phyloP scores from a whole-genome alignment of 2,329 filamentous ascomycete species.

The Aulographum hederae region DNA sequence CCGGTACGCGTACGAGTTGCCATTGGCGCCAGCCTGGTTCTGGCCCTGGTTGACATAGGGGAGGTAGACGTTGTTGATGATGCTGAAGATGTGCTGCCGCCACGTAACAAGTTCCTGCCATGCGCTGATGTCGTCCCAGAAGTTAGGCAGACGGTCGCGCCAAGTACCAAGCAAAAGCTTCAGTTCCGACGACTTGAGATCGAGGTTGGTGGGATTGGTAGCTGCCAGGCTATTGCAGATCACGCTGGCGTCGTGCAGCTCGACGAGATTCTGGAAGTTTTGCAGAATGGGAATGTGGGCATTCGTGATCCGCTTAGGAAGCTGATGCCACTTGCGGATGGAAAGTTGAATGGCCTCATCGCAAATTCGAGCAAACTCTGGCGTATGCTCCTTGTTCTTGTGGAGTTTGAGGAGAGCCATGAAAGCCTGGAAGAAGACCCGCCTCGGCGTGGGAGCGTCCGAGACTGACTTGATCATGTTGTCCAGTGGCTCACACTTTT shows the following conservation, averaged over 20 bases:
- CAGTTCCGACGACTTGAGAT: slow-evolving; percentile 86
- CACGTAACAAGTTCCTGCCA: slow-evolving; percentile 99
- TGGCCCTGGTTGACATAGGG: slow-evolving; percentile 63
- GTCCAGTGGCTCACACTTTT: slow-evolving; percentile 78
- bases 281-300: slow-evolving; percentile 89
- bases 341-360: slow-evolving; percentile 96
- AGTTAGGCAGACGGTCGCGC: slow-evolving; percentile 87
- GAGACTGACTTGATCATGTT: slow-evolving; percentile 92
- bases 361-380: slow-evolving; percentile 76
- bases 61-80: slow-evolving; percentile 91
- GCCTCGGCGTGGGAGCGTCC: slow-evolving; percentile 83
- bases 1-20: slow-evolving; percentile 87
- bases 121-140: slow-evolving; percentile 98
- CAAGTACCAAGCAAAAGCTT: slow-evolving; percentile 88
- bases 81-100: slow-evolving; percentile 95
- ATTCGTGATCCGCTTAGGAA: slow-evolving; percentile 84
- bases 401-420: slow-evolving; percentile 92
- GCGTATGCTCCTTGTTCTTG: slow-evolving; percentile 61
- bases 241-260: slow-evolving; percentile 91
- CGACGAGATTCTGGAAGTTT: slow-evolving; percentile 94
- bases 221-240: slow-evolving; percentile 81
- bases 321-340: slow-evolving; percentile 95
- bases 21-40: slow-evolving; percentile 46
- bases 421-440: slow-evolving; percentile 96
- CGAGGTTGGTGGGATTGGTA: slow-evolving; percentile 71